Conservation (phyloP, 305 asterid genomes). For the Rubia occidens region DNA sequence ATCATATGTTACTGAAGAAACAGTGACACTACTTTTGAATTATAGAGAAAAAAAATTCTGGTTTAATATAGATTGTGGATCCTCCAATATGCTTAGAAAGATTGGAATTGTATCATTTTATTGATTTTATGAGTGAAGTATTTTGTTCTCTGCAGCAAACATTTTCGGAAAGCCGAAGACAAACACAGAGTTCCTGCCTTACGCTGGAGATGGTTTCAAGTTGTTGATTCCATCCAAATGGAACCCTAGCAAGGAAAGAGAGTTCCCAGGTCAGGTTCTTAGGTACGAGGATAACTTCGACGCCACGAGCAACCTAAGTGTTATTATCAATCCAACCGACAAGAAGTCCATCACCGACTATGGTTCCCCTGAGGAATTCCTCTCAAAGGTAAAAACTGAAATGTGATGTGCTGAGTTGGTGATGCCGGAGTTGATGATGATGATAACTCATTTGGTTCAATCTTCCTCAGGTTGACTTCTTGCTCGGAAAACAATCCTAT, state of each 20-base stretch:
- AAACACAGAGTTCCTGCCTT: slow-evolving; percentile 60
- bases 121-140: background rate
- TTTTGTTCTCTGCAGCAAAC: no score
- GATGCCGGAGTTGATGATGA: background rate
- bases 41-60: no score
- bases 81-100: no score
- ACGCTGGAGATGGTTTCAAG: slow-evolving; percentile 68
- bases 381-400: slow-evolving; percentile 38
- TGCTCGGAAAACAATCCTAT: slow-evolving; percentile 79
- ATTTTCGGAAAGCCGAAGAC: slow-evolving; percentile 82
- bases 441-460: background rate
- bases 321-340: slow-evolving; percentile 58
- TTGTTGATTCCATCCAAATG: slow-evolving; percentile 68
- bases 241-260: slow-evolving; percentile 85
- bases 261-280: slow-evolving; percentile 85
- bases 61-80: no score
- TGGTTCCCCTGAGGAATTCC: slow-evolving; percentile 77
- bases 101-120: background rate
- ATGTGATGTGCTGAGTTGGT: background rate
- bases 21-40: no score
- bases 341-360: slow-evolving; percentile 79
- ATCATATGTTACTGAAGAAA: background rate
- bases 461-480: slow-evolving; percentile 67
- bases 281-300: slow-evolving; percentile 94
- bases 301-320: slow-evolving; percentile 50